Evolutionary conservation across 345 rosid genomes (phyloP), one percentile per base, ranked within the genome.

Genomic region (Nasturtium officinale): DNA sequence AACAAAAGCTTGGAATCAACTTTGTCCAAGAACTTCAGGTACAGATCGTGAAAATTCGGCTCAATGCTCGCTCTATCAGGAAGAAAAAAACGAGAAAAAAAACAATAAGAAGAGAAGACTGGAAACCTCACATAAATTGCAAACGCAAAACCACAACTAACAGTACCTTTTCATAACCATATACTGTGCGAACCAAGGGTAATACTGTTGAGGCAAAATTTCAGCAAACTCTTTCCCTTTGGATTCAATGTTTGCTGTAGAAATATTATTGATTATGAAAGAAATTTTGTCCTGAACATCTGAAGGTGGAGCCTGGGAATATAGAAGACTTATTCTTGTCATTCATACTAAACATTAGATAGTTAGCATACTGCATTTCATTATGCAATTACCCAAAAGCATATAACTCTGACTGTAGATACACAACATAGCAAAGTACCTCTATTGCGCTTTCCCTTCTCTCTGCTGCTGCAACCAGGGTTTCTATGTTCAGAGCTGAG

Each of bases 121-220:
- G 13, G 15, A 60, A 67, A 60, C n/a, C 20, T 42, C 10, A 8
- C 29, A 35, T 17, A 55, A 59, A 67, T 20, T 67, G 37, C 26
- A 42, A 26, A 59, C 33, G 55, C 46, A 46, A 13, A 43, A 45
- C 56, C 20, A 53, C 21, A 50, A 26, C 16, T 42, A 42, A 30
- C 63, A 15, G 45, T 46, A 75, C 99, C 99, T 89, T 86, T 88
- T 95, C 99, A 95, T 95, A 51, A 95, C 99, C 96, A 95, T 89
- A 66, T 95, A 95, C 72, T 90, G 96, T 2, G 99, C 99, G 73
- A 95, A 95, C 99, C 99, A 95, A 13, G 97, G 90, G 78, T 86
- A 84, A 55, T 89, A 82, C 67, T 87, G 93, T 67, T 95, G 97
- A 61, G 85, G 86, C 53, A 95, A 74, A 75, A 90, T 78, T 68